Evolutionary conservation across 129 eudicot genomes (phyloP).

Genomic region (Tagetes patula): DNA sequence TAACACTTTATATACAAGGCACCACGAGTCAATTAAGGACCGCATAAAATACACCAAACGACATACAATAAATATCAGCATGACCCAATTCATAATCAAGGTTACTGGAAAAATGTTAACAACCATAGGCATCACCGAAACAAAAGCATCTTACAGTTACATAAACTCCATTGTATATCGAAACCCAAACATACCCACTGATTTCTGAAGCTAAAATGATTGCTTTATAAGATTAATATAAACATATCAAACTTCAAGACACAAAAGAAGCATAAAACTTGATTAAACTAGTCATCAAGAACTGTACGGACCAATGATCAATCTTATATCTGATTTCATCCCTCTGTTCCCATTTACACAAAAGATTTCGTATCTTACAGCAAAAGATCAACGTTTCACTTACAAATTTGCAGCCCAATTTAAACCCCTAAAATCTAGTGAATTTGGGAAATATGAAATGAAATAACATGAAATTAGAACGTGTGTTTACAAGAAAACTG

Average conservation of each 20-base stretch:
- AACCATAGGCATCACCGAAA: not conserved
- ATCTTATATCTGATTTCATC: not conserved
- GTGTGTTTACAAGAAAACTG: not conserved
- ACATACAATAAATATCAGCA: not conserved
- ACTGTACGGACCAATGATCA: not conserved
- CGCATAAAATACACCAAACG: not conserved
- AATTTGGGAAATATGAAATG: slow-evolving; percentile 6
- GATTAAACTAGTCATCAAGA: not conserved
- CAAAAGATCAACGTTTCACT: not conserved
- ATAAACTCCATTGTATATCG: not conserved
- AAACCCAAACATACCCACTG: not conserved
- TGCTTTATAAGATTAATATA: not conserved
- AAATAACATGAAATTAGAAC: not conserved
- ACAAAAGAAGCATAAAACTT: not conserved
- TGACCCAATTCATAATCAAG: too few relatives aligned
- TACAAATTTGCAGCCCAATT: not conserved
- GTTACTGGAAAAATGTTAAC: not conserved
- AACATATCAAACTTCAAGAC: not conserved
- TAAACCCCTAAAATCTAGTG: slow-evolving; percentile 1
- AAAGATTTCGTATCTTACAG: not conserved
- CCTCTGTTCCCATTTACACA: not conserved
- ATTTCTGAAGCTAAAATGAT: not conserved
- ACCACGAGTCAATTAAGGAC: too few relatives aligned
- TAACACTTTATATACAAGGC: too few relatives aligned
- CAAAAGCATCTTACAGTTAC: not conserved